Evolutionary conservation across 202 grass and related monocot genomes (phyloP).

Genomic region (Zizania palustris): DNA sequence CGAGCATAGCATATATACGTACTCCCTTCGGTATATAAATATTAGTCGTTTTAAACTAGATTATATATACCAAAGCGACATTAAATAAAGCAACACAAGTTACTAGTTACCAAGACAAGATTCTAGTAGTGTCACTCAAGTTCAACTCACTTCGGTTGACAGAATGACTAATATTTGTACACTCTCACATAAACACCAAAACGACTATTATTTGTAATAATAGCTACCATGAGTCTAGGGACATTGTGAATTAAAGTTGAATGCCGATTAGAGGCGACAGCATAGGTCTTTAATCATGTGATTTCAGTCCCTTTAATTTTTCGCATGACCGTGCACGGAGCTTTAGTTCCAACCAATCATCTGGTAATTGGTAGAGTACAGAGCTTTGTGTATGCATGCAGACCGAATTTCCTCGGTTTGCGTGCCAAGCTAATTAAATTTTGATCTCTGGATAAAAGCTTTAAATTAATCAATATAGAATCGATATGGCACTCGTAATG

Average conservation of each 20-base stretch:
- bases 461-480: background rate
- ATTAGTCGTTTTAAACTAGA: too few relatives aligned
- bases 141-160: too few relatives aligned
- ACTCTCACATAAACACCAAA: too few relatives aligned
- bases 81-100: too few relatives aligned
- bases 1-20: conserved; percentile 17
- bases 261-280: conserved; percentile 33
- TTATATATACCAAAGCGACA: too few relatives aligned
- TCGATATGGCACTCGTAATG: too few relatives aligned
- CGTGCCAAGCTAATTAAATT: background rate
- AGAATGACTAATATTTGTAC: too few relatives aligned
- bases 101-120: too few relatives aligned
- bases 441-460: background rate
- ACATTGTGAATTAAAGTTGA: conserved; percentile 37
- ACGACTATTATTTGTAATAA: too few relatives aligned
- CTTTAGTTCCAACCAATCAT: conserved; percentile 29
- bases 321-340: conserved; percentile 31
- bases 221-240: conserved; percentile 22
- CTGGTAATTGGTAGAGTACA: background rate
- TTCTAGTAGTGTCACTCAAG: too few relatives aligned
- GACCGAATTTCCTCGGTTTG: background rate
- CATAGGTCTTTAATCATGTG: conserved; percentile 59
- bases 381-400: background rate
- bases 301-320: conserved; percentile 26
- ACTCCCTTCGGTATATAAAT: too few relatives aligned